Evolutionary conservation across 768 basidiomycete genomes (phyloP).

Genomic region (Suillus ampliporus): DNA sequence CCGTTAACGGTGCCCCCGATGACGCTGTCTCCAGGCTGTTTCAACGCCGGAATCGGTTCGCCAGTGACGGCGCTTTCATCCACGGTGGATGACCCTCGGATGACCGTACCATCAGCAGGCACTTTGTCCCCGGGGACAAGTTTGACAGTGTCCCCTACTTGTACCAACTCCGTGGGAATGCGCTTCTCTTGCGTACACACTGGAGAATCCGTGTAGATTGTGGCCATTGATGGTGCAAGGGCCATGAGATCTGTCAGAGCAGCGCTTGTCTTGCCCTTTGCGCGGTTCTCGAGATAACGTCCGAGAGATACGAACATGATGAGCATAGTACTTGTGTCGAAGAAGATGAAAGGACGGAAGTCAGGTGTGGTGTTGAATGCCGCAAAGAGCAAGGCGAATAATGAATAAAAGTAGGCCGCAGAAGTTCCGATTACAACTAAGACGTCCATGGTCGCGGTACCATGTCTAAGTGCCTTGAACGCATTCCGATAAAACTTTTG

Average conservation of each 20-base stretch:
- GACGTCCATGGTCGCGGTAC: constrained; percentile 96
- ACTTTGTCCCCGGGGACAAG: constrained; percentile 96
- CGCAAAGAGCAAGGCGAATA: constrained; percentile 70
- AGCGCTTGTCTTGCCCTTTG: constrained; percentile 96
- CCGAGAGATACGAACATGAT: constrained; percentile 97
- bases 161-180: constrained; percentile 92
- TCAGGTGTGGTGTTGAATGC: constrained; percentile 65
- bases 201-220: constrained; percentile 88
- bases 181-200: constrained; percentile 84
- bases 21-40: constrained; percentile 82
- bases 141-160: constrained; percentile 92
- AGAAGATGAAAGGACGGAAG: constrained; percentile 88
- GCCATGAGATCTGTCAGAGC: constrained; percentile 97
- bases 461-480: constrained; percentile 89
- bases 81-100: constrained; percentile 83
- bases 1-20: constrained; percentile 99
- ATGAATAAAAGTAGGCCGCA: constrained; percentile 91
- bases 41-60: constrained; percentile 87
- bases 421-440: constrained; percentile 95
- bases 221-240: constrained; percentile 93
- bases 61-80: constrained; percentile 98
- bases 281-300: constrained; percentile 93
- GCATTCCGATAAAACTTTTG: constrained; percentile 87
- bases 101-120: constrained; percentile 92
- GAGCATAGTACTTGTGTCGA: constrained; percentile 99